A percentile compares a stretch with the other conserved stretches of the same genome.
These are phyloP conservation scores for Kockiozyma suomiensis DNA, from an alignment of 805 yeast genomes.

Conservation along the genomic window DNA sequence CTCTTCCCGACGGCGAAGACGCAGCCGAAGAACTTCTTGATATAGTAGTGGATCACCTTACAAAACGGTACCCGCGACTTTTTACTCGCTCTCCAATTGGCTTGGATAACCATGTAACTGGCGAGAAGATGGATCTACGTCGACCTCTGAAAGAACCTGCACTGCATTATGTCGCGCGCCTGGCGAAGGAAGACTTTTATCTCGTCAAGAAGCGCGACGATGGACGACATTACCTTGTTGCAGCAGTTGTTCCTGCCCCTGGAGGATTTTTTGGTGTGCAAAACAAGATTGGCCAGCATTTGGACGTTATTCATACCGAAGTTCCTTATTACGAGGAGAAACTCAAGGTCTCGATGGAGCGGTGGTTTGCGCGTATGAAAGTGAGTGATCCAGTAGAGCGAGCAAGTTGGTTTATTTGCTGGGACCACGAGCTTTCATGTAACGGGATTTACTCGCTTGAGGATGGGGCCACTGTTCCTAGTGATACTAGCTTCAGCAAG, in stretches of 20 bases:
- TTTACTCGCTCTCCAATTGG: slow-evolving; percentile 58
- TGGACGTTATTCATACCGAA: slow-evolving; percentile 65
- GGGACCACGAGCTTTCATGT: slow-evolving; percentile 66
- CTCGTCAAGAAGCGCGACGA: slow-evolving; percentile 59
- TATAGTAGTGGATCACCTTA: slow-evolving; percentile 60
- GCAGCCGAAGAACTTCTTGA: slow-evolving; percentile 63
- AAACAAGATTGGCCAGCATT: slow-evolving; percentile 59
- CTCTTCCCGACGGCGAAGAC: slow-evolving; percentile 65
- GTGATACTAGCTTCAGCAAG: slow-evolving; percentile 52
- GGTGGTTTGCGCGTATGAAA: slow-evolving; percentile 67
- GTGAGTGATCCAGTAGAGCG: slow-evolving; percentile 68
- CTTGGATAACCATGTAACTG: slow-evolving; percentile 61
- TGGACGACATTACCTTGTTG: slow-evolving; percentile 63
- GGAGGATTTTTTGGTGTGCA: slow-evolving; percentile 73
- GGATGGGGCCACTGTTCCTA: slow-evolving; percentile 51
- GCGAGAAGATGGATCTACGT: slow-evolving; percentile 62
- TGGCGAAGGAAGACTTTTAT: slow-evolving; percentile 78
- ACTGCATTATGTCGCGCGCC: slow-evolving; percentile 59
- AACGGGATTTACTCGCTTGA: slow-evolving; percentile 58
- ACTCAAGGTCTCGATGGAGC: slow-evolving; percentile 68
- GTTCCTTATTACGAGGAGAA: slow-evolving; percentile 73
- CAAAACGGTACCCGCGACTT: slow-evolving; percentile 62
- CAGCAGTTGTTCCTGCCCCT: slow-evolving; percentile 78
- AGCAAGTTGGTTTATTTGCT: slow-evolving; percentile 73
- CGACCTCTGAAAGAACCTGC: slow-evolving; percentile 66